phyloP scores from a whole-genome alignment of 2,329 filamentous ascomycete genomes.

The Graphiopsis chlorocephala region DNA sequence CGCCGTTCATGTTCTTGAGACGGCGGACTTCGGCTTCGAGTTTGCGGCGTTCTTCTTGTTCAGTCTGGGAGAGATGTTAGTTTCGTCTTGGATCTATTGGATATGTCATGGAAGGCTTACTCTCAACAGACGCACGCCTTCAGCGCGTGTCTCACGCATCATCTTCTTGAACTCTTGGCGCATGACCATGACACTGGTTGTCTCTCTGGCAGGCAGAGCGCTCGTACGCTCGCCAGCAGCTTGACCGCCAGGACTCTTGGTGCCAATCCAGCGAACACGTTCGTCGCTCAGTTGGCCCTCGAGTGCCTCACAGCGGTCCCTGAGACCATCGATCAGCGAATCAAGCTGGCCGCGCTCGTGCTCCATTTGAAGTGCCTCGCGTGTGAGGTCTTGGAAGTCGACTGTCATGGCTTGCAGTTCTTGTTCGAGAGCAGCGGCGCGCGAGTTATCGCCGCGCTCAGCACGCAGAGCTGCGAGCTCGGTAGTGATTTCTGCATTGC shows the following conservation, averaged over 20 bases:
- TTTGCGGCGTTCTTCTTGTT: conserved; percentile 68
- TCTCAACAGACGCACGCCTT: conserved; percentile 63
- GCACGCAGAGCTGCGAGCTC: conserved; percentile 44
- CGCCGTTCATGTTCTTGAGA: conserved; percentile 27
- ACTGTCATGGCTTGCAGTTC: conserved; percentile 66
- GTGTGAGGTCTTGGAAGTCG: conserved; percentile 69
- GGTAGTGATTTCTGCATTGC: conserved; percentile 41
- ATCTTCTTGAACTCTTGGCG: conserved; percentile 77
- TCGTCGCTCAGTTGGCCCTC: conserved; percentile 66
- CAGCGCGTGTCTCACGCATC: conserved; percentile 69
- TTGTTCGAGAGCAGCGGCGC: conserved; percentile 53
- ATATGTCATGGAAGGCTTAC: conserved; percentile 48
- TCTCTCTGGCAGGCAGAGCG: conserved; percentile 40
- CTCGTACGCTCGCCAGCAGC: conserved; percentile 28
- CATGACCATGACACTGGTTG: conserved; percentile 65
- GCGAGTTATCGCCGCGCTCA: conserved; percentile 19
- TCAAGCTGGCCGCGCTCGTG: conserved; percentile 67
- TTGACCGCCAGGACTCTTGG: conserved; percentile 51
- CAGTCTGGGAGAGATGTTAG: conserved; percentile 49
- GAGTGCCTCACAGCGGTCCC: conserved; percentile 61
- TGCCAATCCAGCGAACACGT: conserved; percentile 63
- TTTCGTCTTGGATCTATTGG: background rate
- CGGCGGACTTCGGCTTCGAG: conserved; percentile 63
- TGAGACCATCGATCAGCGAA: conserved; percentile 59
- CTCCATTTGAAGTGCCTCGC: conserved; percentile 67